These are phyloP conservation scores for Neostapfia colusana DNA, from an alignment of 176 grass and related monocot genomes.

Conservation along the genomic window DNA sequence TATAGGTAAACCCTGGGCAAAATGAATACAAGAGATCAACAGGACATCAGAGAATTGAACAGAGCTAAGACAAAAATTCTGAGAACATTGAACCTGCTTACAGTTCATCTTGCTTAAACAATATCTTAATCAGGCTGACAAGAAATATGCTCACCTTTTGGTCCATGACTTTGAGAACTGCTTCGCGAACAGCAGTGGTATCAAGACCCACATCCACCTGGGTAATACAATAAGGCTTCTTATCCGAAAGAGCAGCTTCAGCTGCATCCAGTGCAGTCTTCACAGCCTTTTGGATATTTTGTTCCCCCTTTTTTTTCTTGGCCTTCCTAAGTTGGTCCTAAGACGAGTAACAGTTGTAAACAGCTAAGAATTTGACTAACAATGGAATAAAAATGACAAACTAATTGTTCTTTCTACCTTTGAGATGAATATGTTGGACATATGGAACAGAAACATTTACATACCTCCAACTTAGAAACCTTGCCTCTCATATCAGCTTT, in stretches of 20 bases:
- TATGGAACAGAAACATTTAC: slow-evolving; percentile 23
- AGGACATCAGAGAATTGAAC: slow-evolving; percentile 2
- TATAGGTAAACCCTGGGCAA: slow-evolving; percentile 57
- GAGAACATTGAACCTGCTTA: neutral
- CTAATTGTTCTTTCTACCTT: neutral
- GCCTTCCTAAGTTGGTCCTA: slow-evolving; percentile 87
- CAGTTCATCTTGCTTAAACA: neutral
- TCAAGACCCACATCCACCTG: slow-evolving; percentile 77
- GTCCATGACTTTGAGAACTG: slow-evolving; percentile 76
- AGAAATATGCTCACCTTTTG: slow-evolving; percentile 47
- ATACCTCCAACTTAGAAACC: slow-evolving; percentile 78
- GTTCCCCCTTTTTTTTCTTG: slow-evolving; percentile 87
- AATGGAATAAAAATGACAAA: slow-evolving; percentile 4
- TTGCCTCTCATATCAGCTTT: slow-evolving; percentile 88
- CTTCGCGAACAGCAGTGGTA: slow-evolving; percentile 75
- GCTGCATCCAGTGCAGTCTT: slow-evolving; percentile 60
- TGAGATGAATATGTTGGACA: neutral
- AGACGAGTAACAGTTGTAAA: slow-evolving; percentile 2
- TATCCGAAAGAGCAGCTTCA: slow-evolving; percentile 66
- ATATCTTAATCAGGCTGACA: neutral
- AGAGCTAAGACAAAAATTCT: neutral
- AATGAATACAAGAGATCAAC: slow-evolving; percentile 17
- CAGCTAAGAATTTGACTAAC: neutral
- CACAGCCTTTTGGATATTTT: slow-evolving; percentile 82
- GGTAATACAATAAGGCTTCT: slow-evolving; percentile 60